A percentile compares a stretch with the other conserved stretches of the same genome.
phyloP scores from a whole-genome alignment of 352 stramenopile genomes.

The Pythium phragmitis region DNA sequence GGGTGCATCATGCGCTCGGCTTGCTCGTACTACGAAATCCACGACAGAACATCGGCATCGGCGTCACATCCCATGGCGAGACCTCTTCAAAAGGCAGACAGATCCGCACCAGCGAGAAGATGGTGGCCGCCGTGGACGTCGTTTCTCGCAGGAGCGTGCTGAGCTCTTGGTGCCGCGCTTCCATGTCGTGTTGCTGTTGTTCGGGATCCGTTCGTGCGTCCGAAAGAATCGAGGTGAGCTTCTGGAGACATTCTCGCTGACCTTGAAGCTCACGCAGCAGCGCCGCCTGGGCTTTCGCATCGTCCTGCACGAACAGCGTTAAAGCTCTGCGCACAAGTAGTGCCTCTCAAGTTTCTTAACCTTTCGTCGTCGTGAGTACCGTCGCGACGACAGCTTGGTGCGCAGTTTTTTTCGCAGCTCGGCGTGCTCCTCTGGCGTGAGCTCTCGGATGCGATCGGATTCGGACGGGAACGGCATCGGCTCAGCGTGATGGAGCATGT shows the following conservation, averaged over 20 bases:
- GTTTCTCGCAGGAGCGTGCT: slow-evolving; percentile 8
- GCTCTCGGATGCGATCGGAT: slow-evolving; percentile 7
- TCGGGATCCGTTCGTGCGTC: not conserved
- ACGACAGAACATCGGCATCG: not conserved
- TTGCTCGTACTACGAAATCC: slow-evolving; percentile 10
- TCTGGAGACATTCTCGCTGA: slow-evolving; percentile 4
- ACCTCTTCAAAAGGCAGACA: not conserved
- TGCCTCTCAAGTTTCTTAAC: not conserved
- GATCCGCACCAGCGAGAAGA: slow-evolving; percentile 13
- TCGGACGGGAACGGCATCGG: slow-evolving; percentile 21
- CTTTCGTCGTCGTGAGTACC: slow-evolving; percentile 21
- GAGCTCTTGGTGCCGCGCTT: slow-evolving; percentile 4
- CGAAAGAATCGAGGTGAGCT: not conserved
- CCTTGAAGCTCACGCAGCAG: not conserved
- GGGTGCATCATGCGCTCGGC: slow-evolving; percentile 7
- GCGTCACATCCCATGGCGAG: not conserved
- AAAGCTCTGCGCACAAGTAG: not conserved
- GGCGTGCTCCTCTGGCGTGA: slow-evolving; percentile 1
- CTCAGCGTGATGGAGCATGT: slow-evolving; percentile 4
- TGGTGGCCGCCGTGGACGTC: not conserved
- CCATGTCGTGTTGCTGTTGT: not conserved
- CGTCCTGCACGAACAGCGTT: slow-evolving; percentile 7
- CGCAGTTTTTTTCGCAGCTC: slow-evolving; percentile 19
- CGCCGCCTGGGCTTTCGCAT: slow-evolving; percentile 1
- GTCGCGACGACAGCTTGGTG: slow-evolving; percentile 20